phyloP scores from a whole-genome alignment of 495 filamentous ascomycete species.

The Xylaria acuta region DNA sequence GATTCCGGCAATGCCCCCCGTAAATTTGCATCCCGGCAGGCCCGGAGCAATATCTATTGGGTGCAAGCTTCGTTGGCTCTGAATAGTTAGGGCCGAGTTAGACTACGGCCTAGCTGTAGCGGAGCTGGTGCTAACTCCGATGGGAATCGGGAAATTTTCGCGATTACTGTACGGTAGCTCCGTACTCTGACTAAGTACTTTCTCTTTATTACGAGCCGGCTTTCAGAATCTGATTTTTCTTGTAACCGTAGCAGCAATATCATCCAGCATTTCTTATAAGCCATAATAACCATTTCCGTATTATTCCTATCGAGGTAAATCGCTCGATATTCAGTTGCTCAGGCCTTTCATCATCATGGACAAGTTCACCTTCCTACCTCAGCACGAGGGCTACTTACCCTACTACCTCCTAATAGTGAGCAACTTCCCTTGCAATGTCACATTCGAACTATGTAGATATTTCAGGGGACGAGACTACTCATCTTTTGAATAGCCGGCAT shows the following conservation, averaged over 20 bases:
- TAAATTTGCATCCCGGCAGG: too few species aligned
- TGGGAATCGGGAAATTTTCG: neutral
- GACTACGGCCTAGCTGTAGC: too few species aligned
- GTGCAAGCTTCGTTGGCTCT: neutral
- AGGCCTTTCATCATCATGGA: conserved; percentile 8
- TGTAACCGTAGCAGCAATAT: too few species aligned
- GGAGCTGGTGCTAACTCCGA: neutral
- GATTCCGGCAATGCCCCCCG: too few species aligned
- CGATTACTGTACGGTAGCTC: neutral
- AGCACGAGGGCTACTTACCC: conserved; percentile 38
- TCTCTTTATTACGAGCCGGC: neutral
- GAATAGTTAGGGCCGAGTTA: neutral
- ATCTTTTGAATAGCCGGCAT: conserved; percentile 20
- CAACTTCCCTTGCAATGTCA: neutral
- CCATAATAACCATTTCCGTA: neutral
- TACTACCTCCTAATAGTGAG: conserved; percentile 42
- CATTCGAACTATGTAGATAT: conserved; percentile 14
- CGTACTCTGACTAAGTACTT: neutral
- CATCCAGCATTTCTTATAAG: too few species aligned
- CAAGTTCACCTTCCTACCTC: conserved; percentile 28
- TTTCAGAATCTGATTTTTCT: neutral
- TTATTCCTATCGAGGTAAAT: neutral
- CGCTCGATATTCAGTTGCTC: neutral
- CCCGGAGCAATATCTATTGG: neutral
- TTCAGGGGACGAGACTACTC: neutral